Evolutionary conservation across 768 basidiomycete genomes (phyloP).

Genomic region (Russula olivacea): DNA sequence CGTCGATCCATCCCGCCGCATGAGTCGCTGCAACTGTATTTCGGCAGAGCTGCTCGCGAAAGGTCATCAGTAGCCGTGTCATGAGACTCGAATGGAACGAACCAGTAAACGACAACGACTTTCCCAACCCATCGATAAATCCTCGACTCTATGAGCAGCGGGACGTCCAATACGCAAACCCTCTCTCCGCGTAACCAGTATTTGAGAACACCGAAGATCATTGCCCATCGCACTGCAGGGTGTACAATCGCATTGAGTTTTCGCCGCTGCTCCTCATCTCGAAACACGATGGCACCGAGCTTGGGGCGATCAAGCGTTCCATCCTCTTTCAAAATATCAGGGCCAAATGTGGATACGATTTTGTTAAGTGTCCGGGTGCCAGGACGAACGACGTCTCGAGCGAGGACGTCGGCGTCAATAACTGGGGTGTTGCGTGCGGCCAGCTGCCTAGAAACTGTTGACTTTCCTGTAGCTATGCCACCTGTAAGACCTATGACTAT

Average conservation of each 20-base stretch:
- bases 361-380: constrained; percentile 66
- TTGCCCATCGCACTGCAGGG: constrained; percentile 79
- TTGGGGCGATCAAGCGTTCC: constrained; percentile 77
- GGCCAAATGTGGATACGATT: constrained; percentile 69
- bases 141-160: constrained; percentile 83
- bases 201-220: constrained; percentile 60
- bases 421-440: constrained; percentile 65
- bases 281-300: constrained; percentile 82
- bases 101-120: constrained; percentile 93
- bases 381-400: constrained; percentile 79
- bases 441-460: constrained; percentile 77
- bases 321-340: constrained; percentile 54
- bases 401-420: constrained; percentile 88
- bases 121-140: constrained; percentile 78
- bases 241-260: constrained; percentile 83
- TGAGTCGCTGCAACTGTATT: constrained; percentile 78
- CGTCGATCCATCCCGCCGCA: constrained; percentile 63
- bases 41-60: constrained; percentile 58
- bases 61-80: neutral
- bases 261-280: constrained; percentile 61
- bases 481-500: constrained; percentile 98
- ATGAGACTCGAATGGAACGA: constrained; percentile 26
- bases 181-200: constrained; percentile 75
- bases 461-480: constrained; percentile 95
- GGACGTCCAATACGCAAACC: constrained; percentile 83